Evolutionary conservation across 176 grass and related monocot species (phyloP), one percentile per base, ranked within the genome.

Genomic region (Raddia guianensis): DNA sequence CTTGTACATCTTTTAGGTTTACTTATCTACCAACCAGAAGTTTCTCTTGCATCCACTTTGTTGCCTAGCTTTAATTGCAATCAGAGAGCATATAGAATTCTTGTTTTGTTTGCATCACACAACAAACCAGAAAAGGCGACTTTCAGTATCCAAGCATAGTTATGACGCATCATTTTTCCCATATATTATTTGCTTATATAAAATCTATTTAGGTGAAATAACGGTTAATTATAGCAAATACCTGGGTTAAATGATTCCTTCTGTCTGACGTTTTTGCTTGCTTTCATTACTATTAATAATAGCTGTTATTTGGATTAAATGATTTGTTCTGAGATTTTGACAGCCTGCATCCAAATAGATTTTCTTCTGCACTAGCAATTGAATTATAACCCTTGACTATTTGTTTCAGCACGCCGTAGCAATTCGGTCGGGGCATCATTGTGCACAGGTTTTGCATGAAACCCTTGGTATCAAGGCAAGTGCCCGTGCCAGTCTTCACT

Each of bases 401-500:
- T 80, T 87, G 21, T 88, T 92, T 87, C 81, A 99, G 96, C 86
- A 99, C 34, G 82, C 86, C 12, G 85, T 95, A 32, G 96, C 96
- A 18, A 88, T 95, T 88, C 84, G 37, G 37, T 40, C 37, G 4
- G 37, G 37, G 37, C 37, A 40, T 40, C 37, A 40, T 40, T 40
- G 37, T 40, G 37, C 37, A 40, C 37, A 40, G 37, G 37, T 40
- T 40, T 40, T 40, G 37, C 37, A 40, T 40, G 3, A 86, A 1
- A 83, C 87, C 16, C 81, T 99, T 21, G 92, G 90, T 61, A 74
- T 40, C 54, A 86, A 66, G 37, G 71, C 96, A 45, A 99, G 96
- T 86, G 96, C 92, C 12, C 91, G 96, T 33, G 96, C 96, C 20
- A 95, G 92, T 82, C 92, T 98, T 78, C 82, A 98, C 76, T 95